Evolutionary conservation across 2,329 filamentous ascomycete genomes (phyloP).

Genomic region (Colletotrichum graminicola): DNA sequence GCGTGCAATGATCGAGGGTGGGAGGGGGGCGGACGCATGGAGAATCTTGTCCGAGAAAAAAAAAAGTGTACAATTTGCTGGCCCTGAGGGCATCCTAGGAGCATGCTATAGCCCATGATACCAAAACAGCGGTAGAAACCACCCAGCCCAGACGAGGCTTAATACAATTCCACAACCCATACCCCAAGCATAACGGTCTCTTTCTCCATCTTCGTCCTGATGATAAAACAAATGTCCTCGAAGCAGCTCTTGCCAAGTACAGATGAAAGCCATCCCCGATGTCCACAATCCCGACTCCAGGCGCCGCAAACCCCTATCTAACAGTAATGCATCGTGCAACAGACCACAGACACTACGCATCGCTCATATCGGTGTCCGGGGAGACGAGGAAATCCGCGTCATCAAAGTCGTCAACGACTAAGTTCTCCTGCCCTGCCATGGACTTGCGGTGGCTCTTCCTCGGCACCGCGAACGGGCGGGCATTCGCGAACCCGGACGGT

Average conservation of each 20-base stretch:
- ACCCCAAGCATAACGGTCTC: neutral
- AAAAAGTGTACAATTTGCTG: conserved; percentile 25
- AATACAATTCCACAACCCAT: conserved; percentile 12
- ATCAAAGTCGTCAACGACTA: conserved; percentile 69
- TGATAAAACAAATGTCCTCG: conserved; percentile 37
- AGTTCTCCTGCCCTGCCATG: conserved; percentile 61
- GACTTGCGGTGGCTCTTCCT: conserved; percentile 45
- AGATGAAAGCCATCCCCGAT: conserved; percentile 18
- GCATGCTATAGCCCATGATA: conserved; percentile 34
- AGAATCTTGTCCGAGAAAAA: neutral
- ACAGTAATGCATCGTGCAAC: conserved; percentile 17
- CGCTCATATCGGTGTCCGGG: conserved; percentile 58
- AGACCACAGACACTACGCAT: conserved; percentile 43
- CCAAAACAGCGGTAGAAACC: conserved; percentile 17
- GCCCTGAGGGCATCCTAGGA: neutral
- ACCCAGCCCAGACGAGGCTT: neutral
- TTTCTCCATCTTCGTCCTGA: neutral
- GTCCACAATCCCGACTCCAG: conserved; percentile 19
- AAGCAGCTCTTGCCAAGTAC: conserved; percentile 44
- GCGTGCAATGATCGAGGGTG: neutral
- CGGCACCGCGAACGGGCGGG: conserved; percentile 64
- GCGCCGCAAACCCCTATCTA: conserved; percentile 4
- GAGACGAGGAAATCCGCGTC: conserved; percentile 75
- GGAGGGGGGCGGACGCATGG: neutral
- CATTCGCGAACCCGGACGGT: conserved; percentile 54